Evolutionary conservation across 2,329 filamentous ascomycete genomes (phyloP).

Genomic region (Pseudopyricularia cyperi): DNA sequence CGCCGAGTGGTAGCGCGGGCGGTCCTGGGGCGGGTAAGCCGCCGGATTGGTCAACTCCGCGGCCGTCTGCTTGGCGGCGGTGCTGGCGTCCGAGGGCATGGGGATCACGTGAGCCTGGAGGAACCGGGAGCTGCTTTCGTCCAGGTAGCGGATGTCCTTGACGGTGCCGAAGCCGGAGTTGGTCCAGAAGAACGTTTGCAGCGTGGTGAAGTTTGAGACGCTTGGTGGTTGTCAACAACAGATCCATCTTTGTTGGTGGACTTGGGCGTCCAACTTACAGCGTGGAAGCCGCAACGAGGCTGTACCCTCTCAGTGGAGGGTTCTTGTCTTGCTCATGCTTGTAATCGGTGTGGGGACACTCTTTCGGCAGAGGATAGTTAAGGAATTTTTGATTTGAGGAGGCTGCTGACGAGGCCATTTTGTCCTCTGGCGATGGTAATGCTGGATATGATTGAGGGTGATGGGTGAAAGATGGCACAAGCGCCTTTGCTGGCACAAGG

Average conservation of each 20-base stretch:
- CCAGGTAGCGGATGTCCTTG: conserved; percentile 31
- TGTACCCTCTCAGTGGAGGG: conserved; percentile 53
- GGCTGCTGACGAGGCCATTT: neutral
- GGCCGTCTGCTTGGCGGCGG: conserved; percentile 11
- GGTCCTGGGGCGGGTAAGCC: conserved; percentile 19
- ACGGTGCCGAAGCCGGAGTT: conserved; percentile 47
- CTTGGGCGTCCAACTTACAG: conserved; percentile 11
- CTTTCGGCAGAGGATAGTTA: conserved; percentile 28
- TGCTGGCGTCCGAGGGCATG: neutral
- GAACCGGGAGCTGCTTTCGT: conserved; percentile 29
- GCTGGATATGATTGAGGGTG: too few species aligned
- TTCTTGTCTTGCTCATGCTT: conserved; percentile 39
- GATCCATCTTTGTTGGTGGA: neutral
- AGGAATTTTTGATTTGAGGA: conserved; percentile 16
- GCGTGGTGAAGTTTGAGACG: conserved; percentile 41
- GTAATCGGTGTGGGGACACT: conserved; percentile 19
- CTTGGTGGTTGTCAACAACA: conserved; percentile 20
- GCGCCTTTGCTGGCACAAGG: too few species aligned
- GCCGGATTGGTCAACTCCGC: conserved; percentile 25
- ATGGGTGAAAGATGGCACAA: too few species aligned
- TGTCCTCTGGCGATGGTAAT: neutral
- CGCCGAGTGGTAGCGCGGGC: conserved; percentile 51
- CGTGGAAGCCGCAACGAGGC: conserved; percentile 40
- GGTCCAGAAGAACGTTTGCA: conserved; percentile 56
- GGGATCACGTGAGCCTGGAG: conserved; percentile 2